phyloP scores from a whole-genome alignment of 2,329 filamentous ascomycete species.

The Fusarium duplospermum region DNA sequence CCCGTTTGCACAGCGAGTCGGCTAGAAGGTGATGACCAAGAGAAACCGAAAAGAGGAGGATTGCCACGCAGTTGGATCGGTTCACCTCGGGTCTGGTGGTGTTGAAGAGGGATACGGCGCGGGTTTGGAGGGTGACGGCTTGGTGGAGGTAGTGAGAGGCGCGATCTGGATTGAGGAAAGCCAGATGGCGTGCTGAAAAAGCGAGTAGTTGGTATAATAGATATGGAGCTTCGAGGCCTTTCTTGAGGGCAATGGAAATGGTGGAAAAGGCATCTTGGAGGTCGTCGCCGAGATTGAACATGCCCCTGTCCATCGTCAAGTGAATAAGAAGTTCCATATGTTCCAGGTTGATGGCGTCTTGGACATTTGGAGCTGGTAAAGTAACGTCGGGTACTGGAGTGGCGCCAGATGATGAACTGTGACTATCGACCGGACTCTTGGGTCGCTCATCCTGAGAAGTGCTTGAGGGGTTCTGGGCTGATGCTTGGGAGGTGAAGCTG shows the following conservation, averaged over 20 bases:
- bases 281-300: slow-evolving; percentile 11
- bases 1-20: slow-evolving; percentile 9
- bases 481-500: slow-evolving; percentile 10
- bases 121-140: slow-evolving; percentile 15
- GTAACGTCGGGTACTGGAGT: background rate
- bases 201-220: slow-evolving; percentile 26
- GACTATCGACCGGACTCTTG: background rate
- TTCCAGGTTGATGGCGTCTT: slow-evolving; percentile 4
- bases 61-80: slow-evolving; percentile 14
- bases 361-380: rapidly evolving
- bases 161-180: background rate
- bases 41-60: slow-evolving; percentile 21
- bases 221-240: slow-evolving; percentile 12
- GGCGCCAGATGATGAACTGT: background rate
- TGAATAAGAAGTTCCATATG: slow-evolving; percentile 30
- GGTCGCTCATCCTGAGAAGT: background rate
- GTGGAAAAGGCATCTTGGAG: background rate
- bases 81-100: background rate
- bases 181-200: slow-evolving; percentile 31
- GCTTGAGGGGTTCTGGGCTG: rapidly evolving
- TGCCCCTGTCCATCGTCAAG: background rate
- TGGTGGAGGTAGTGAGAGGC: background rate
- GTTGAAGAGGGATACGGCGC: slow-evolving; percentile 29
- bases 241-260: background rate
- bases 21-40: slow-evolving; percentile 27